phyloP scores from a whole-genome alignment of 2,329 filamentous ascomycete species.

The Neofusicoccum sp. region DNA sequence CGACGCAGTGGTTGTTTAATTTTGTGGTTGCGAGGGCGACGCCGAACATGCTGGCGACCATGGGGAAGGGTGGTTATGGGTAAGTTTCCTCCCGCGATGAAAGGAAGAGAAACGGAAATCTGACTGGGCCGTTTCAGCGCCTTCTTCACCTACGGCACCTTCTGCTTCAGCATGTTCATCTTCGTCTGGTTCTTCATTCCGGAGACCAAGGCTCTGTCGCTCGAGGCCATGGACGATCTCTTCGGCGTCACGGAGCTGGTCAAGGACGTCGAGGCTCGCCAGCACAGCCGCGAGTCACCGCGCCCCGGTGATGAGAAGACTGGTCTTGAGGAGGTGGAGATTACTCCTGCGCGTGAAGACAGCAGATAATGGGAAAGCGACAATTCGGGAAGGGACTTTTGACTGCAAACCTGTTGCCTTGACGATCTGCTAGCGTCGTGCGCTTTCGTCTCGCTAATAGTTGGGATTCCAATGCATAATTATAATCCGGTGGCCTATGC shows the following conservation, averaged over 20 bases:
- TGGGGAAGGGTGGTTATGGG: slow-evolving; percentile 45
- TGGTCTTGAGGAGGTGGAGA: slow-evolving; percentile 11
- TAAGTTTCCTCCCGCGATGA: not conserved
- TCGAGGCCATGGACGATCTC: slow-evolving; percentile 69
- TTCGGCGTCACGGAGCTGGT: slow-evolving; percentile 61
- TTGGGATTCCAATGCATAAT: not conserved
- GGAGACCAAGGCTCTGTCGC: slow-evolving; percentile 66
- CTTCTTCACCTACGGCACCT: slow-evolving; percentile 70
- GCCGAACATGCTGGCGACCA: slow-evolving; percentile 66
- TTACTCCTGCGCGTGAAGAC: not conserved
- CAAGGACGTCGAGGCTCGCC: slow-evolving; percentile 7
- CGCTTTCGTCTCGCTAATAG: not conserved
- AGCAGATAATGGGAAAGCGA: too few relatives aligned
- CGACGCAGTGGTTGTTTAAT: slow-evolving; percentile 75
- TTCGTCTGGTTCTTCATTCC: slow-evolving; percentile 72
- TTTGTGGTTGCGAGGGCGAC: slow-evolving; percentile 70
- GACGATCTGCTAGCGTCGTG: not conserved
- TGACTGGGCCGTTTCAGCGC: slow-evolving; percentile 49
- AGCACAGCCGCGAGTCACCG: not conserved
- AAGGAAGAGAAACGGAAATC: slow-evolving; percentile 30
- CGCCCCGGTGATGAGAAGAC: slow-evolving; percentile 2
- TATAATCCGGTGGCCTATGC: too few relatives aligned
- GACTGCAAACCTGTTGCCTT: too few relatives aligned
- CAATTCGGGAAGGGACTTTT: too few relatives aligned
- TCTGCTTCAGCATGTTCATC: slow-evolving; percentile 66